A percentile compares a stretch with the other conserved stretches of the same genome.
phyloP scores from a whole-genome alignment of 495 filamentous ascomycete genomes.

The Penicillium paxilli region DNA sequence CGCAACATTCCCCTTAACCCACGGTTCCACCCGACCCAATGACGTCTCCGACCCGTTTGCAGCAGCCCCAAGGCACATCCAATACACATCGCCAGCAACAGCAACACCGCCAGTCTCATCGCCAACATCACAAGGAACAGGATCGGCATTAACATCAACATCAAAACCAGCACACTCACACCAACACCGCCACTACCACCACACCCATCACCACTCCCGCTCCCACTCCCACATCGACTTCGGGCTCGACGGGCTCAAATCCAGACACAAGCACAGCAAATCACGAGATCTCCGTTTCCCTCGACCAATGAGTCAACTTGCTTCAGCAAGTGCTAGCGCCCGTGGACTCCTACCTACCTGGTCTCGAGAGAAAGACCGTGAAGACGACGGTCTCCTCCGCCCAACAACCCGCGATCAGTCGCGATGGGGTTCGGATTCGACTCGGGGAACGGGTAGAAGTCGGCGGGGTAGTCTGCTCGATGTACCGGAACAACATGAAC shows the following conservation, averaged over 20 bases:
- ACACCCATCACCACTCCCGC: neutral
- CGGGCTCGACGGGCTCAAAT: conserved; percentile 22
- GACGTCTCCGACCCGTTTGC: conserved; percentile 19
- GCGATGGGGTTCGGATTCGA: conserved; percentile 37
- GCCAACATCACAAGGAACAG: neutral
- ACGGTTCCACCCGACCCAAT: conserved; percentile 23
- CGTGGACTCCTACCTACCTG: conserved; percentile 35
- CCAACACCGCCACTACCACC: neutral
- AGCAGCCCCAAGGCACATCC: neutral
- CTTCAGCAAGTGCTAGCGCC: conserved; percentile 33
- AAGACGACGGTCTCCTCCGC: conserved; percentile 33
- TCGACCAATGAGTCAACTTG: conserved; percentile 39
- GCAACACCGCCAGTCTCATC: no score
- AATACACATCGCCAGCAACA: no score
- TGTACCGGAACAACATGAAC: conserved; percentile 31
- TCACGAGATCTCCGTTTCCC: conserved; percentile 38
- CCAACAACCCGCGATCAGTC: conserved; percentile 34
- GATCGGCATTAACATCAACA: neutral
- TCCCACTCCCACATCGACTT: neutral
- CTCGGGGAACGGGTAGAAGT: conserved; percentile 23
- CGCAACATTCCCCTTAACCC: conserved; percentile 26
- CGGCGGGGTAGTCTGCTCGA: conserved; percentile 35
- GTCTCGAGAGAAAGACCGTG: conserved; percentile 37
- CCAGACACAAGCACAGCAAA: conserved; percentile 36
- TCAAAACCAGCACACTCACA: neutral